These are phyloP conservation scores for Trichoderma atrobrunneum DNA, from an alignment of 2,329 filamentous ascomycete species.

Conservation along the genomic window DNA sequence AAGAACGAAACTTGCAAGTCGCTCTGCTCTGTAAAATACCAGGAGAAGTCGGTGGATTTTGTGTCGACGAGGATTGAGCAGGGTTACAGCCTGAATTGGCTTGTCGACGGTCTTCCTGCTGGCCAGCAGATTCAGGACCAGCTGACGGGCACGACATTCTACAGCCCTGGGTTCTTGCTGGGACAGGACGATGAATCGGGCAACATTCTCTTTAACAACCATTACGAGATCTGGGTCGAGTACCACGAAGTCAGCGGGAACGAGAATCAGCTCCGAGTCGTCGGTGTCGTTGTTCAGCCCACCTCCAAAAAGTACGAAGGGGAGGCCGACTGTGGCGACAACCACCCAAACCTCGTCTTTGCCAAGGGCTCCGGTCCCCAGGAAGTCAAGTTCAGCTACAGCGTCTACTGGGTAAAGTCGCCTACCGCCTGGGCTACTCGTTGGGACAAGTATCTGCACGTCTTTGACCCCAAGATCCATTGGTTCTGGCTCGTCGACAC, in stretches of 20 bases:
- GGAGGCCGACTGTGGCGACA: conserved; percentile 61
- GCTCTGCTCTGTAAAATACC: conserved; percentile 67
- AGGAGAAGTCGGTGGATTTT: conserved; percentile 67
- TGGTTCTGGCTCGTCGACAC: conserved; percentile 99
- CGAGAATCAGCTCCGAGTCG: conserved; percentile 74
- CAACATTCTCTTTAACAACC: conserved; percentile 75
- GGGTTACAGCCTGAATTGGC: conserved; percentile 91
- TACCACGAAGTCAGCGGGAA: conserved; percentile 76
- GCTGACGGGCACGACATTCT: conserved; percentile 74
- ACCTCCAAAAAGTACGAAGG: conserved; percentile 62
- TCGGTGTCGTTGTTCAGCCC: conserved; percentile 87
- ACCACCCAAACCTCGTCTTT: conserved; percentile 59
- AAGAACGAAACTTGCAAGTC: conserved; percentile 83
- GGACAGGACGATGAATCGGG: conserved; percentile 56
- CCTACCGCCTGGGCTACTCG: conserved; percentile 89
- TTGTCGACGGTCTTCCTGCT: conserved; percentile 90
- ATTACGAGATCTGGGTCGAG: conserved; percentile 91
- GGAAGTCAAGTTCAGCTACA: conserved; percentile 83
- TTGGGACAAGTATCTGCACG: conserved; percentile 98
- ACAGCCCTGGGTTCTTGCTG: conserved; percentile 86
- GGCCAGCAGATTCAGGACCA: conserved; percentile 79
- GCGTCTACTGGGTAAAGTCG: conserved; percentile 83
- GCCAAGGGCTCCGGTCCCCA: conserved; percentile 52
- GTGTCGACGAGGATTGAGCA: conserved; percentile 79
- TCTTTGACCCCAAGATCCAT: conserved; percentile 96